These are phyloP conservation scores for Azolla pinnata DNA, from an alignment of 75 land plant genomes.

Conservation along the genomic window DNA sequence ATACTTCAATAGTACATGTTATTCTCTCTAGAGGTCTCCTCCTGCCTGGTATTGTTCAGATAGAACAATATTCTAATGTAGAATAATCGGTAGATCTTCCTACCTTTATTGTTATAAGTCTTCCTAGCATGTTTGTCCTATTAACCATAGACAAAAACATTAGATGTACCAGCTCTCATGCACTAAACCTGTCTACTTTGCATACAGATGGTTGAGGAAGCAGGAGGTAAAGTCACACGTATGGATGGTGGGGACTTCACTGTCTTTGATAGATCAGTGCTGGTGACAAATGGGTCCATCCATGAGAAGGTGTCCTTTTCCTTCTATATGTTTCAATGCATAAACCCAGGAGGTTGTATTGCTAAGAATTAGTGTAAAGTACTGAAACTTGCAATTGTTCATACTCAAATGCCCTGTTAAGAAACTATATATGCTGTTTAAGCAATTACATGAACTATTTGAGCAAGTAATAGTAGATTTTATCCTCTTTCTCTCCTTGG, in stretches of 20 bases:
- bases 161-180: no score
- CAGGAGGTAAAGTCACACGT: slow-evolving; percentile 82
- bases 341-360: neutral
- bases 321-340: neutral
- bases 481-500: no score
- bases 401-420: neutral
- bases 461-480: neutral
- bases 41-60: no score
- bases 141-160: no score
- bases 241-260: slow-evolving; percentile 89
- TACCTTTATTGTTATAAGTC: no score
- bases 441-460: slow-evolving; percentile 1
- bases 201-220: slow-evolving; percentile 91
- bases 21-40: no score
- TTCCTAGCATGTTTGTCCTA: no score
- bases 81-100: no score
- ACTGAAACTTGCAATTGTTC: neutral
- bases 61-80: no score
- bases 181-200: no score
- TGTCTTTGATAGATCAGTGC: slow-evolving; percentile 92
- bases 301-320: slow-evolving; percentile 52
- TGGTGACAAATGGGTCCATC: slow-evolving; percentile 83
- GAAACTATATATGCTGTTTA: neutral
- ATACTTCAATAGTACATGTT: neutral
- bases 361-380: neutral